Evolutionary conservation across 1,139 yeast species (phyloP).

Genomic region (Suhomyces taliae): DNA sequence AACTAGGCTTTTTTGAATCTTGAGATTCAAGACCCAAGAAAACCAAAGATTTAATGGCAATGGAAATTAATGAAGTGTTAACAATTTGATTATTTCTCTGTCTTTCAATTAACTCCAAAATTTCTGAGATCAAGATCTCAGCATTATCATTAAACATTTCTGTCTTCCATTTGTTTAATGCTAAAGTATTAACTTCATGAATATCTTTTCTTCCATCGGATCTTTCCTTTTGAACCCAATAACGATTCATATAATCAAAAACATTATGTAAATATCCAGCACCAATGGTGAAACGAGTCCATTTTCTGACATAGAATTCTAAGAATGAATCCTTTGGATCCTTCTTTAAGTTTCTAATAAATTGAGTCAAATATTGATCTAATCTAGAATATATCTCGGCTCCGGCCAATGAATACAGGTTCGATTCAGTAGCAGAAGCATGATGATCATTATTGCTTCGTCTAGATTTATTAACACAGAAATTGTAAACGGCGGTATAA

Average conservation of each 20-base stretch:
- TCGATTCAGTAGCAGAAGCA: conserved; percentile 21
- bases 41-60: conserved; percentile 82
- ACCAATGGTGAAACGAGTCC: conserved; percentile 90
- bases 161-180: conserved; percentile 85
- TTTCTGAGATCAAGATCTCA: conserved; percentile 61
- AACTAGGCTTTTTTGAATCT: conserved; percentile 81
- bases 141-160: conserved; percentile 73
- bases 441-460: conserved; percentile 26
- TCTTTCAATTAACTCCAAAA: conserved; percentile 69
- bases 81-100: conserved; percentile 82
- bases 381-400: conserved; percentile 82
- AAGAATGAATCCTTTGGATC: conserved; percentile 67
- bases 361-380: conserved; percentile 62
- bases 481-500: conserved; percentile 89
- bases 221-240: conserved; percentile 97
- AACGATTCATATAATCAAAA: conserved; percentile 91
- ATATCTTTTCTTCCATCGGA: conserved; percentile 92
- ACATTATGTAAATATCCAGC: conserved; percentile 92
- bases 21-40: conserved; percentile 73
- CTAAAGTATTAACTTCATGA: conserved; percentile 86
- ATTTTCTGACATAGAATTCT: conserved; percentile 80
- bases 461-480: conserved; percentile 82
- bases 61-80: conserved; percentile 64
- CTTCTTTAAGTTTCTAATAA: conserved; percentile 53
- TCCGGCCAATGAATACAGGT: conserved; percentile 64